Conservation (phyloP, 2,329 filamentous ascomycete genomes). For the Botrytis squamosa region DNA sequence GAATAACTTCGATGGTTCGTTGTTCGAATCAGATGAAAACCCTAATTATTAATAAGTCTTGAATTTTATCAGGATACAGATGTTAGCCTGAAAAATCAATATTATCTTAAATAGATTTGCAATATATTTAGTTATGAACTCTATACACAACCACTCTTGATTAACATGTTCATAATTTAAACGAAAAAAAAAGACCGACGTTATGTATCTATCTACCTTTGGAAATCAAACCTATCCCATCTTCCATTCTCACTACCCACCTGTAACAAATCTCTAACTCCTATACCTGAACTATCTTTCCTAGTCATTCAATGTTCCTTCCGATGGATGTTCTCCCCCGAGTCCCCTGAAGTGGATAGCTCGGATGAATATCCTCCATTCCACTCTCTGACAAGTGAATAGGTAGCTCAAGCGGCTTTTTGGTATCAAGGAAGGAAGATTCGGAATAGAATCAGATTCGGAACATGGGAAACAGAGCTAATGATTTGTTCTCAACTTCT, state of each 20-base stretch:
- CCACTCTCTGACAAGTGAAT: neutral
- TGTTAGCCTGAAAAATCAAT: neutral
- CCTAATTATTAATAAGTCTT: neutral
- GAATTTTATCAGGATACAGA: neutral
- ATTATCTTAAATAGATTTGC: neutral
- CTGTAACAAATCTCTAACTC: neutral
- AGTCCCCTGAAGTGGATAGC: neutral
- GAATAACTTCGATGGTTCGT: neutral
- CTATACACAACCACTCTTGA: neutral
- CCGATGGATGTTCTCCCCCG: neutral
- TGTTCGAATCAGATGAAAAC: neutral
- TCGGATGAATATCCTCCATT: neutral
- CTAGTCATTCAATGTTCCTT: neutral
- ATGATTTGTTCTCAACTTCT: neutral
- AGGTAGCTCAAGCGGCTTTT: neutral
- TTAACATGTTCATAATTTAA: neutral
- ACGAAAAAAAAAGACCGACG: neutral
- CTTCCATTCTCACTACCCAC: neutral
- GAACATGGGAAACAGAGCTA: neutral
- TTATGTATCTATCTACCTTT: neutral
- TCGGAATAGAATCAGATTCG: accelerated
- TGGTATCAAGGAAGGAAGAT: neutral
- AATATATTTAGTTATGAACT: neutral
- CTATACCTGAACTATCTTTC: neutral
- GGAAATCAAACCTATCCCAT: neutral